Conservation (phyloP, 768 basidiomycete species). For the Tubosaeta sp. region DNA sequence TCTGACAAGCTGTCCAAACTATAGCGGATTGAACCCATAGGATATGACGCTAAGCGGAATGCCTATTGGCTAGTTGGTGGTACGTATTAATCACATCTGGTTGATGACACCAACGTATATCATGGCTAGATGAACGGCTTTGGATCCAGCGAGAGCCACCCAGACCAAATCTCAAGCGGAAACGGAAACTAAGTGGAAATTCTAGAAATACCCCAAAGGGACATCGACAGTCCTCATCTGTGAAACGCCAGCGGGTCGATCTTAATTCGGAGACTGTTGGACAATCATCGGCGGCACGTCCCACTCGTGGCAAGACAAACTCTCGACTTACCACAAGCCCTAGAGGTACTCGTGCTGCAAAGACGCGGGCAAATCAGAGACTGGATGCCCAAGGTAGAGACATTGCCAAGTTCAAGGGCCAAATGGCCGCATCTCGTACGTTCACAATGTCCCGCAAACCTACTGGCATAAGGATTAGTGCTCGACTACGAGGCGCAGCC, state of each 20-base stretch:
- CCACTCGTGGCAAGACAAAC: constrained; percentile 14
- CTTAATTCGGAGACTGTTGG: neutral
- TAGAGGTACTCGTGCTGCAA: constrained; percentile 59
- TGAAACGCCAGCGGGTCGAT: constrained; percentile 27
- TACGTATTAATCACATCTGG: constrained; percentile 25
- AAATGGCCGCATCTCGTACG: constrained; percentile 26
- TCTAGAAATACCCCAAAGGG: constrained; percentile 16
- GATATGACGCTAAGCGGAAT: constrained; percentile 74
- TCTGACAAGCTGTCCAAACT: constrained; percentile 5
- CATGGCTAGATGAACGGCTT: constrained; percentile 63
- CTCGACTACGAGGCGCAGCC: constrained; percentile 52
- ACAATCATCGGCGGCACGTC: constrained; percentile 7
- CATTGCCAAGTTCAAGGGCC: constrained; percentile 57
- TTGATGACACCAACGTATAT: neutral
- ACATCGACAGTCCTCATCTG: constrained; percentile 9
- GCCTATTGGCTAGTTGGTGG: constrained; percentile 86
- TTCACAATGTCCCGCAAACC: constrained; percentile 27
- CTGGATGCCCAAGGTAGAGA: constrained; percentile 67
- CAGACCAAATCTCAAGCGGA: constrained; percentile 41
- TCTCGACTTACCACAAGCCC: constrained; percentile 25
- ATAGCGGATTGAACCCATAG: constrained; percentile 82
- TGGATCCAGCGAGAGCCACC: constrained; percentile 80
- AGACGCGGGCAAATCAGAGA: constrained; percentile 65
- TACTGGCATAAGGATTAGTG: constrained; percentile 61
- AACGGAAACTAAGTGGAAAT: constrained; percentile 32